phyloP scores from a whole-genome alignment of 169 alveolate genomes.

The Fabrea salina region DNA sequence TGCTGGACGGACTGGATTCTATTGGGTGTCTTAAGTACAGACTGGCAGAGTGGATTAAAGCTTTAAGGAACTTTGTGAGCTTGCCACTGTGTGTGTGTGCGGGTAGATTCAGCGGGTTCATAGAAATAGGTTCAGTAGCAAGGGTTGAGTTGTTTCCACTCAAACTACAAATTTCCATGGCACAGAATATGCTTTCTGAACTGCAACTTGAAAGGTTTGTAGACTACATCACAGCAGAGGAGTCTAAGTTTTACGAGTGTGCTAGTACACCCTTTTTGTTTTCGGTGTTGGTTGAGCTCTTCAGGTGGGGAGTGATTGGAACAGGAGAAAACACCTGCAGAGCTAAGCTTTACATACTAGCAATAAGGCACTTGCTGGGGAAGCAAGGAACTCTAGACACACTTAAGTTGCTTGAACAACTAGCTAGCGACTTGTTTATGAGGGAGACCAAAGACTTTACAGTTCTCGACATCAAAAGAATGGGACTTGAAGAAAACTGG shows the following conservation, averaged over 20 bases:
- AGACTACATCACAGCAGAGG: not conserved
- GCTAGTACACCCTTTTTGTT: slow-evolving; percentile 25
- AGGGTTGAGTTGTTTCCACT: slow-evolving; percentile 9
- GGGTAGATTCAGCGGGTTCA: slow-evolving; percentile 7
- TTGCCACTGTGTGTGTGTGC: not conserved
- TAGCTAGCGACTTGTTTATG: not conserved
- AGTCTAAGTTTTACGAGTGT: not conserved
- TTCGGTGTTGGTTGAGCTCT: slow-evolving; percentile 11
- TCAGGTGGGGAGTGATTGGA: slow-evolving; percentile 33
- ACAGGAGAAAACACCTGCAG: not conserved
- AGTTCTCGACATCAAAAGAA: not conserved
- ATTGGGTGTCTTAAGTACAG: not conserved
- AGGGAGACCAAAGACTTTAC: not conserved
- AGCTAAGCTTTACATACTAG: not conserved
- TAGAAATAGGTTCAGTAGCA: not conserved
- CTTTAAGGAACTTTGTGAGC: not conserved
- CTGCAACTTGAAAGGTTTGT: slow-evolving; percentile 25
- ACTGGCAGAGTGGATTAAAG: not conserved
- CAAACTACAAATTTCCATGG: slow-evolving; percentile 24
- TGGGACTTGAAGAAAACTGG: not conserved
- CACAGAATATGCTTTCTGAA: slow-evolving; percentile 25
- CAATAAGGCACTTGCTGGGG: slow-evolving; percentile 10
- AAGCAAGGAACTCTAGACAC: not conserved
- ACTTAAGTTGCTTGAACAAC: not conserved
- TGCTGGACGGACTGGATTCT: slow-evolving; percentile 16